These are phyloP conservation scores for Metarhizium brunneum DNA, from an alignment of 2,329 filamentous ascomycete species.

Conservation along the genomic window DNA sequence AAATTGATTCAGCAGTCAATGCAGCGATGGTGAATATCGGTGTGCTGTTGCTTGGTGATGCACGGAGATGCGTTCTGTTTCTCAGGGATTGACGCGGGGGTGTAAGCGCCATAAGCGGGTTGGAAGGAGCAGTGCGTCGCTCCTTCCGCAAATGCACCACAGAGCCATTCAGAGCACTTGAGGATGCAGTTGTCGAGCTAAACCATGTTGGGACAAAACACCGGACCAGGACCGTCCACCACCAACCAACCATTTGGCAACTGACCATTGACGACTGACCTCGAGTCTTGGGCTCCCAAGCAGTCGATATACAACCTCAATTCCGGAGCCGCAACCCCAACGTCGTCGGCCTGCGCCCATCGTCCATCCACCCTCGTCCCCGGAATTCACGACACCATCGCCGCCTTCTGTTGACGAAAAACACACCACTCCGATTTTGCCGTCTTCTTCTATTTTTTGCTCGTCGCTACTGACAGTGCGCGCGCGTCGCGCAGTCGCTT, in stretches of 20 bases:
- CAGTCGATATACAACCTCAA: background rate
- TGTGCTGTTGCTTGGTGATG: background rate
- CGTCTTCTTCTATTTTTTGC: background rate
- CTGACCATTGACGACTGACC: background rate
- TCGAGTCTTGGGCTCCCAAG: background rate
- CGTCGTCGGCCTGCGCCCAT: background rate
- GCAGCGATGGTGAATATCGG: too few relatives aligned
- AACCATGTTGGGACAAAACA: conserved; percentile 7
- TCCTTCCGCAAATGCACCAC: too few relatives aligned
- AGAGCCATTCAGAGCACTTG: too few relatives aligned
- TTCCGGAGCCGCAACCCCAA: conserved; percentile 5
- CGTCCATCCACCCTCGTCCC: background rate
- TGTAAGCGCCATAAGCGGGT: too few relatives aligned
- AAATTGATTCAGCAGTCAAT: too few relatives aligned
- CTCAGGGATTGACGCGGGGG: too few relatives aligned
- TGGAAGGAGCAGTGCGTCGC: too few relatives aligned
- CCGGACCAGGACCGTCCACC: background rate
- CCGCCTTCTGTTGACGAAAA: background rate
- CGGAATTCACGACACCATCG: conserved; percentile 2
- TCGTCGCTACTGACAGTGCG: background rate
- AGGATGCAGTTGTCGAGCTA: conserved; percentile 7
- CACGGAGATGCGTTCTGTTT: background rate
- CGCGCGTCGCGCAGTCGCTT: background rate
- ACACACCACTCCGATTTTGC: background rate
- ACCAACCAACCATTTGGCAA: background rate